A percentile compares a stretch with the other conserved stretches of the same genome.
Conservation (phyloP, 1,284 basidiomycete species). For the Apiotrichum gamsii region DNA sequence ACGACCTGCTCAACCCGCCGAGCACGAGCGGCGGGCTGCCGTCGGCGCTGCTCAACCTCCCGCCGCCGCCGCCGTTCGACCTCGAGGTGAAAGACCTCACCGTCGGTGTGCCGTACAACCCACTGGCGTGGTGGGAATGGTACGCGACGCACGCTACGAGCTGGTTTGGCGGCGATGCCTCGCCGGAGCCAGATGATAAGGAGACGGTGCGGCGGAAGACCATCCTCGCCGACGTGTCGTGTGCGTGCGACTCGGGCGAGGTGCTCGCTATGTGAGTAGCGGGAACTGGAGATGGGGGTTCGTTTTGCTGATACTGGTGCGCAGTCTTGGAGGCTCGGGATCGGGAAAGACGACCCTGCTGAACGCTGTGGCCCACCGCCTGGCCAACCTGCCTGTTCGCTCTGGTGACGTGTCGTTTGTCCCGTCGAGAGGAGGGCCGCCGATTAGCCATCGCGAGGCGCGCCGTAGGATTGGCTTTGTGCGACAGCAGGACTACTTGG, state of each 20-base stretch:
- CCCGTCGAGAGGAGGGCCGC: not conserved
- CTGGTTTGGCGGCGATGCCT: constrained; percentile 9
- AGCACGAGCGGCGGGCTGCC: too few species aligned
- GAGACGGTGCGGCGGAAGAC: constrained; percentile 23
- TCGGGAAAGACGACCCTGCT: constrained; percentile 48
- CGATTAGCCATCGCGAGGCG: constrained; percentile 27
- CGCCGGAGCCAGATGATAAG: constrained; percentile 4
- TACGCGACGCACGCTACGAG: too few species aligned
- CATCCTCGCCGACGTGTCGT: constrained; percentile 43
- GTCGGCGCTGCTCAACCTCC: constrained; percentile 34
- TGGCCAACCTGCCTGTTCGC: constrained; percentile 39
- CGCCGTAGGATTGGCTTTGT: constrained; percentile 46
- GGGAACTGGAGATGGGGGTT: not conserved
- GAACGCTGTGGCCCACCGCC: constrained; percentile 45
- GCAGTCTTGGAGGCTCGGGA: constrained; percentile 43
- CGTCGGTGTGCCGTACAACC: constrained; percentile 41
- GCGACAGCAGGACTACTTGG: constrained; percentile 44
- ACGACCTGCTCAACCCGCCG: too few species aligned
- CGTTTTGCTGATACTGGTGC: not conserved
- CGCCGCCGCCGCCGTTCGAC: constrained; percentile 44
- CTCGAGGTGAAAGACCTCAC: constrained; percentile 38
- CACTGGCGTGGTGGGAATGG: not conserved
- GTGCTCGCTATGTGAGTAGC: constrained; percentile 45
- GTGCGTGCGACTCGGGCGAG: constrained; percentile 42
- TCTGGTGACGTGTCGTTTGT: constrained; percentile 34